Evolutionary conservation across 2,329 filamentous ascomycete genomes (phyloP).

Genomic region (Trichoderma simmonsii): DNA sequence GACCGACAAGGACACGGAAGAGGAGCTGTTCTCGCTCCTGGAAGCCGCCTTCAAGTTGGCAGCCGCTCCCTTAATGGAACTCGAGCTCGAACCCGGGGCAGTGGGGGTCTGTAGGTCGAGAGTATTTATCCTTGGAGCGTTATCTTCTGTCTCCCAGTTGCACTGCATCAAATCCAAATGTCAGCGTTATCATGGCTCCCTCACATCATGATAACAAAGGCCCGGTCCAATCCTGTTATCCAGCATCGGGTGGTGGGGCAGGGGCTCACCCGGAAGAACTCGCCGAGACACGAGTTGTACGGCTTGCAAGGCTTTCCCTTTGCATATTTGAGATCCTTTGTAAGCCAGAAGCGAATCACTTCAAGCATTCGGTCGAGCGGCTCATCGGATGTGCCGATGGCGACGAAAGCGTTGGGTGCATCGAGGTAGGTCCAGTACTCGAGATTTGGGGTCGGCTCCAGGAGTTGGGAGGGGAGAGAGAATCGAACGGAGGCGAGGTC

Average conservation of each 20-base stretch:
- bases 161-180: constrained; percentile 53
- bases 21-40: constrained; percentile 45
- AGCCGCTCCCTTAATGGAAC: constrained; percentile 41
- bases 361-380: constrained; percentile 91
- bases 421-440: constrained; percentile 99
- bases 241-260: neutral
- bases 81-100: constrained; percentile 28
- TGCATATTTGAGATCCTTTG: constrained; percentile 97
- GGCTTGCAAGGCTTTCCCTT: constrained; percentile 99
- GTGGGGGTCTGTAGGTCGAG: constrained; percentile 32
- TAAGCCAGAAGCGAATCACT: constrained; percentile 96
- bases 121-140: constrained; percentile 62
- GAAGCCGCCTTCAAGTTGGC: constrained; percentile 47
- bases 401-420: constrained; percentile 82
- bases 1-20: constrained; percentile 50
- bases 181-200: neutral
- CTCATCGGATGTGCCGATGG: constrained; percentile 85
- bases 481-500: constrained; percentile 96
- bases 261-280: constrained; percentile 83
- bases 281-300: constrained; percentile 94
- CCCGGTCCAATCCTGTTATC: neutral
- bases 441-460: constrained; percentile 94
- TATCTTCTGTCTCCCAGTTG: constrained; percentile 90
- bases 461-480: constrained; percentile 88
- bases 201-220: neutral